A percentile compares a stretch with the other conserved stretches of the same genome.
Conservation (phyloP, 2,329 filamentous ascomycete genomes). For the Botrytis sinoallii region DNA sequence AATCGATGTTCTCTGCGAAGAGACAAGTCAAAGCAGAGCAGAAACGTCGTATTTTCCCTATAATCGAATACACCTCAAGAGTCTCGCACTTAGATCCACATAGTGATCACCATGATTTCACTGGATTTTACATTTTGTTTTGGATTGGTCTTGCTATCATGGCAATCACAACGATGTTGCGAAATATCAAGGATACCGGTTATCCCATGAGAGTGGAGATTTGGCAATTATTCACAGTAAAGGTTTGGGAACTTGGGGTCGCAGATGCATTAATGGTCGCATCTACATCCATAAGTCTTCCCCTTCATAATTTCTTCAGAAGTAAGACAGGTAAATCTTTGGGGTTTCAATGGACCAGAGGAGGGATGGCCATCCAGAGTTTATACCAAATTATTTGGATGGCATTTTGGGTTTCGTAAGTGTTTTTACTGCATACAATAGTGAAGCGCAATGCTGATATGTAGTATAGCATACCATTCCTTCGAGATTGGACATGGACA, state of each 20-base stretch:
- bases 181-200: constrained; percentile 92
- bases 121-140: constrained; percentile 96
- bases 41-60: constrained; percentile 83
- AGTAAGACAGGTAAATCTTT: constrained; percentile 47
- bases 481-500: constrained; percentile 92
- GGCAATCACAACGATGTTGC: constrained; percentile 89
- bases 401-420: constrained; percentile 69
- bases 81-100: constrained; percentile 93
- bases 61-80: constrained; percentile 83
- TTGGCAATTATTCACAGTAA: constrained; percentile 83
- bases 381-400: constrained; percentile 79
- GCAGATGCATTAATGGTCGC: constrained; percentile 84
- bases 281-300: constrained; percentile 68
- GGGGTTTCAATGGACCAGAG: constrained; percentile 67
- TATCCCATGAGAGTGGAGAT: constrained; percentile 81
- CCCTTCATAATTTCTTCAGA: constrained; percentile 68
- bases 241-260: constrained; percentile 80
- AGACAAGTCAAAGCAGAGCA: constrained; percentile 80
- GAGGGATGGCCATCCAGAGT: constrained; percentile 81
- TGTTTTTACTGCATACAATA: constrained; percentile 19
- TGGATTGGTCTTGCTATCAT: constrained; percentile 97
- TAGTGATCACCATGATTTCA: constrained; percentile 90
- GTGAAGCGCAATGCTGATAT: background rate
- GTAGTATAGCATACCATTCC: constrained; percentile 67
- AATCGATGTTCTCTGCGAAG: constrained; percentile 79